Evolutionary conservation across 2,329 filamentous ascomycete species (phyloP).

Genomic region (Trichoderma hamatum): DNA sequence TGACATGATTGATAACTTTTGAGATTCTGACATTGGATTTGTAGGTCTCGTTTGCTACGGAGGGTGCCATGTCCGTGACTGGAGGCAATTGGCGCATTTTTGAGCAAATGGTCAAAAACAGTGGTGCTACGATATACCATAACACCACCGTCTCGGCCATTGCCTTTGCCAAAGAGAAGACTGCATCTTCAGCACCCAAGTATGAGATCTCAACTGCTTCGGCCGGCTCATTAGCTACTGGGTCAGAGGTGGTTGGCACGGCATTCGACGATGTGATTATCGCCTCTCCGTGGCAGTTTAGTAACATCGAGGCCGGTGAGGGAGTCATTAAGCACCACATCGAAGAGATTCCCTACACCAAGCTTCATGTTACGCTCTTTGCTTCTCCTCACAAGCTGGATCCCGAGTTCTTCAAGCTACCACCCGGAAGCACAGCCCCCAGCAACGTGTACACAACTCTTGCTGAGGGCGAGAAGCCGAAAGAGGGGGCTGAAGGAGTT

Average conservation of each 20-base stretch:
- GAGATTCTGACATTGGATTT: background rate
- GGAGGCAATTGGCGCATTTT: conserved; percentile 98
- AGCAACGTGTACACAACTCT: conserved; percentile 83
- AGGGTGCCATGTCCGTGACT: conserved; percentile 75
- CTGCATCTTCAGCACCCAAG: conserved; percentile 44
- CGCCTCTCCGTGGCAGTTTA: conserved; percentile 81
- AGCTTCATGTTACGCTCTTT: conserved; percentile 87
- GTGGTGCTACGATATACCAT: conserved; percentile 62
- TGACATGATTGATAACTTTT: too few species aligned
- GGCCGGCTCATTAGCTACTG: conserved; percentile 32
- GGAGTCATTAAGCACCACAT: conserved; percentile 69
- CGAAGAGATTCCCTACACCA: conserved; percentile 81
- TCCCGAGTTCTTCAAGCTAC: conserved; percentile 71
- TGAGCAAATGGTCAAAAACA: conserved; percentile 71
- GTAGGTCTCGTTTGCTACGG: conserved; percentile 80
- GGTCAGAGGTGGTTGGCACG: conserved; percentile 48
- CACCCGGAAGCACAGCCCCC: conserved; percentile 62
- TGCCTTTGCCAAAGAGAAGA: conserved; percentile 48
- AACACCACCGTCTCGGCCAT: conserved; percentile 71
- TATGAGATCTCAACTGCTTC: conserved; percentile 50
- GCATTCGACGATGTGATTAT: conserved; percentile 80
- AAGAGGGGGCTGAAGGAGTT: conserved; percentile 58
- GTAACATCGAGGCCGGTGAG: conserved; percentile 65
- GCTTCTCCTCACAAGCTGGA: conserved; percentile 75
- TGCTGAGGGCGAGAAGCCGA: conserved; percentile 57